Conservation (phyloP, 2,329 filamentous ascomycete genomes). For the Simplicillium sp. region DNA sequence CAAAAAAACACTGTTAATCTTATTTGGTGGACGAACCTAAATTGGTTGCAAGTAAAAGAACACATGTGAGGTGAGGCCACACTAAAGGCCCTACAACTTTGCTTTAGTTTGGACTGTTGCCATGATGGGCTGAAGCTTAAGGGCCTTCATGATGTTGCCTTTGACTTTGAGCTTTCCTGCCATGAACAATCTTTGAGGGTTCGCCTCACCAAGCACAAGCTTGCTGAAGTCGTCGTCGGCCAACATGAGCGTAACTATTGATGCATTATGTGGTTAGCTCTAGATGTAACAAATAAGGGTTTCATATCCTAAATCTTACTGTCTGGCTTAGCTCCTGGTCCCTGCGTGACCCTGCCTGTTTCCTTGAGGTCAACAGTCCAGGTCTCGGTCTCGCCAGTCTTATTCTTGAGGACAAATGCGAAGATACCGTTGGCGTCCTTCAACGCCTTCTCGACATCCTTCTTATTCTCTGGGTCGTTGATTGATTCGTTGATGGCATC, state of each 20-base stretch:
- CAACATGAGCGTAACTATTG: slow-evolving; percentile 66
- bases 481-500: slow-evolving; percentile 68
- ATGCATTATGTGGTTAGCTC: slow-evolving; percentile 2
- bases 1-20: no score
- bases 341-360: slow-evolving; percentile 67
- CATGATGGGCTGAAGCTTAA: slow-evolving; percentile 77
- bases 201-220: slow-evolving; percentile 70
- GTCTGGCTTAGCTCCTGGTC: slow-evolving; percentile 64
- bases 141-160: slow-evolving; percentile 91
- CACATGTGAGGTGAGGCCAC: no score
- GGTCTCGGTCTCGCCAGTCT: slow-evolving; percentile 60
- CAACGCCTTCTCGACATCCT: slow-evolving; percentile 69
- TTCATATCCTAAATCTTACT: slow-evolving; percentile 43
- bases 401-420: slow-evolving; percentile 78
- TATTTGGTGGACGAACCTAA: no score
- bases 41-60: no score
- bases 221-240: slow-evolving; percentile 71
- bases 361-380: slow-evolving; percentile 90
- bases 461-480: slow-evolving; percentile 39
- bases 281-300: neutral
- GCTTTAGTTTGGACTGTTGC: slow-evolving; percentile 70
- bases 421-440: slow-evolving; percentile 75
- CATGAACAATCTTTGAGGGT: slow-evolving; percentile 87
- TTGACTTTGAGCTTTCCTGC: slow-evolving; percentile 86
- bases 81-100: slow-evolving; percentile 48